These are phyloP conservation scores for Thielaviopsis populi DNA, from an alignment of 2,329 filamentous ascomycete genomes.

Conservation along the genomic window DNA sequence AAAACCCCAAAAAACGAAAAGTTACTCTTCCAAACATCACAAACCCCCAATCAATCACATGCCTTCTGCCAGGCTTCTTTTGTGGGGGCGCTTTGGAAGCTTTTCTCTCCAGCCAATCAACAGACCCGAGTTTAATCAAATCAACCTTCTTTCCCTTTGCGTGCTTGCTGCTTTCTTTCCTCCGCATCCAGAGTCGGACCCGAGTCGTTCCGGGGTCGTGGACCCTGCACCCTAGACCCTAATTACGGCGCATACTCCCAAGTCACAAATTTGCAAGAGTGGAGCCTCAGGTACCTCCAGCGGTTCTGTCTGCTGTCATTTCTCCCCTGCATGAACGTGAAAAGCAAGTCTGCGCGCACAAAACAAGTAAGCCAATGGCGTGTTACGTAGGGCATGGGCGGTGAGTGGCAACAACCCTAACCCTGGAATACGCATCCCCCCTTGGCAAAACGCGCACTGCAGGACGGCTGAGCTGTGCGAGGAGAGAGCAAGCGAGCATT, in stretches of 20 bases:
- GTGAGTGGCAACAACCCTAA: neutral
- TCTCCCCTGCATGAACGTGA: slow-evolving; percentile 3
- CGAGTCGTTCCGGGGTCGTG: neutral
- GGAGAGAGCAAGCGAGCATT: too few relatives aligned
- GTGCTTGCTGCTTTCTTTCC: neutral
- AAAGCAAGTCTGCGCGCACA: neutral
- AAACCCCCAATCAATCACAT: neutral
- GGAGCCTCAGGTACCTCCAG: neutral
- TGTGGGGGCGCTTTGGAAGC: neutral
- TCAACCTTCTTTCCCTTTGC: neutral
- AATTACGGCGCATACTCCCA: neutral
- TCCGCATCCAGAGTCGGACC: neutral
- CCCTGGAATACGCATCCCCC: too few relatives aligned
- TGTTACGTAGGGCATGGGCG: neutral
- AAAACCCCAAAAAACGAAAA: too few relatives aligned
- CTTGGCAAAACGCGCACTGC: too few relatives aligned
- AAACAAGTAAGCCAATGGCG: neutral
- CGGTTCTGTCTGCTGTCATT: slow-evolving; percentile 2
- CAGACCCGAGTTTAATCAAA: neutral
- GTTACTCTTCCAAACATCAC: neutral
- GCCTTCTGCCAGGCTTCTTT: neutral
- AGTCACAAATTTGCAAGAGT: neutral
- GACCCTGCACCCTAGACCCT: neutral
- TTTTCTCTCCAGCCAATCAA: neutral
- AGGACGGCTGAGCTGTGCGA: too few relatives aligned